Conservation (phyloP, 202 grass and related monocot genomes). For the Brachypodium distachyon region DNA sequence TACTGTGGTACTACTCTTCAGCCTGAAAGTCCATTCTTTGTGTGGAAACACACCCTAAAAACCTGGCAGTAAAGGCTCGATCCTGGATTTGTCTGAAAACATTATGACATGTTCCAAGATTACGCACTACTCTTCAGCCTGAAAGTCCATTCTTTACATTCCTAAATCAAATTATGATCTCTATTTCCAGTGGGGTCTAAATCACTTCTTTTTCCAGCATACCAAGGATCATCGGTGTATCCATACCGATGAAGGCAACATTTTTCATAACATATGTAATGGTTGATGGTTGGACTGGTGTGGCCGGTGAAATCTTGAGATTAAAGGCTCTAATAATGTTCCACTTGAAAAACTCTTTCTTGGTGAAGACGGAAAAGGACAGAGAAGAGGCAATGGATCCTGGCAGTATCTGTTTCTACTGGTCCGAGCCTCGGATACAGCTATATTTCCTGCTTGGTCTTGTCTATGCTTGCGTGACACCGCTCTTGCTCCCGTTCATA, state of each 20-base stretch:
- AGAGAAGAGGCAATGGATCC: constrained; percentile 95
- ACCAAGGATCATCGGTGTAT: constrained; percentile 54
- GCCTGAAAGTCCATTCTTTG: too few relatives aligned
- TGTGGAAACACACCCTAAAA: too few relatives aligned
- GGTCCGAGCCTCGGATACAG: constrained; percentile 74
- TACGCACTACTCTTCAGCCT: background rate
- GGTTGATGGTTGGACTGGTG: constrained; percentile 92
- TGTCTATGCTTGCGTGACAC: constrained; percentile 76
- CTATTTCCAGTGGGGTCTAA: background rate
- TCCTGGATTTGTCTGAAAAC: too few relatives aligned
- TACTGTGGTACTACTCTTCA: background rate
- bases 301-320: constrained; percentile 84
- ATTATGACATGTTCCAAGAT: too few relatives aligned
- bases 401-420: constrained; percentile 80
- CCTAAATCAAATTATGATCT: background rate
- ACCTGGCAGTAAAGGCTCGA: too few relatives aligned
- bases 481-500: constrained; percentile 83
- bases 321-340: constrained; percentile 62
- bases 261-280: constrained; percentile 97
- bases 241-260: constrained; percentile 89
- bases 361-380: constrained; percentile 95
- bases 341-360: constrained; percentile 87
- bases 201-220: constrained; percentile 41
- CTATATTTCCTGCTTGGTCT: constrained; percentile 94
- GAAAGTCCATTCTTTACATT: constrained; percentile 1